Evolutionary conservation across 1,284 basidiomycete species (phyloP), one percentile per base, ranked within the genome.

Genomic region (Polyporus tsugae): DNA sequence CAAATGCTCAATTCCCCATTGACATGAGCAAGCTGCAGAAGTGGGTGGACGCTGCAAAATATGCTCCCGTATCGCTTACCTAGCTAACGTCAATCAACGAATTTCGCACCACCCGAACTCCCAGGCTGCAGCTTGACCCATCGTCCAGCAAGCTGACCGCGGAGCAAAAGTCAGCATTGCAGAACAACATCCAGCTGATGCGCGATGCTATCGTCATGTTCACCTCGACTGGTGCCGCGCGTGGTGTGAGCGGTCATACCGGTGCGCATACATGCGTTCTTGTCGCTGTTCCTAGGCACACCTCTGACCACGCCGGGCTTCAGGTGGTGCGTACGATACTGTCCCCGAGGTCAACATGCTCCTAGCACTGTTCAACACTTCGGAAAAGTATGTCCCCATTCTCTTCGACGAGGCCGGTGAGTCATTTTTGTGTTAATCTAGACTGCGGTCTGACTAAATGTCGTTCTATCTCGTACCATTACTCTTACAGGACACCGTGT

Each of bases 181-280:
- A 84, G 73, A 80, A 83, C 65, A 95, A 95, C 80, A 91, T 95
- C 74, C 87, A 91, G 78, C 83, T 95, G 38, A 83, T 95, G 74
- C 89, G 94, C 68, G 94, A 95, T 89, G 89, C 86, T 13, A 93
- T 95, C 73, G 89, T 95, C 35, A 83, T 93, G 64, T 95, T 95
- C 80, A 95, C 94, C 2, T 90, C 93, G 3, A 91, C 91, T 13
- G 94, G 91, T 71, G 87, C 93, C 65, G 93, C 92, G 1, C 85
- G 93, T 63, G 93, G 93, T 62, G 92, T 94, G 60, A 93, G 92
- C 73, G 93, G 93, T 38, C 94, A 95, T 79, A 94, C 93, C 74
- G 91, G 91, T 89, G 67, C 61, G 76, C 64, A 22, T 60, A 63
- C 29, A 44, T 38, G 10, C 55, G 67, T 66, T 61, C 62, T 58